Base-by-base conservation (phyloP, 225 moss, liverwort and hornwort genomes). In the Antitrichia curtipendula region DNA sequence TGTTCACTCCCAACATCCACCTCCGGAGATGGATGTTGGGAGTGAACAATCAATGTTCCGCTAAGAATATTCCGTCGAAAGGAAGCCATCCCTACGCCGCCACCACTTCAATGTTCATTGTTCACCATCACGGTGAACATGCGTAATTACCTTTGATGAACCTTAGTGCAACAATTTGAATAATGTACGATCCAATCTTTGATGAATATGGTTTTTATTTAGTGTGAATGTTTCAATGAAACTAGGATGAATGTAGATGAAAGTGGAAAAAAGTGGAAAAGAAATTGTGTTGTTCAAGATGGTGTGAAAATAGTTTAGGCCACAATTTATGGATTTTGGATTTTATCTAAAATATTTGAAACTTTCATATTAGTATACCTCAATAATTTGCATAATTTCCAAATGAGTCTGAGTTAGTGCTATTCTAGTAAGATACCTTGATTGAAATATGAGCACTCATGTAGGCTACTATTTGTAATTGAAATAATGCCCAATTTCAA, bases 401-500 rank as follows among this genome's bases (percentile, higher is more conserved):
- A 5, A 75, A 52, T 34, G 8, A 52, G 0, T 13, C 2, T 13
- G 34, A 20, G 1, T 11, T 47, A 32, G 5, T 75, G 8, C 5
- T 52, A 75, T 34, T 34, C 13, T 8, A 34, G 0, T 50, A 0
- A 75, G 2, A 8, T 8, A 13, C 34, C 3, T 12, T 34, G 13
- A 5, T 52, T 34, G 8, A 75, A 34, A 21, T 50, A 34, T 50
- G 5, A 50, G 8, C 22, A 34, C 5, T 31, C 32, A 0, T 18
- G 4, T 7, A 0, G 4, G 4, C 12, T 75, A 21, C 0, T 52
- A 1, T 1, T 52, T 22, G 2, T 23, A 75, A 75, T 22, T 75
- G 14, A 3, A 4, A 45, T 3, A 3, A 0, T 0, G 1, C n/a
- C n/a, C n/a, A n/a, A n/a, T 50, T 75, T 22, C 2, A 34, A 75